These are phyloP conservation scores for Arthonia radiata DNA, from an alignment of 495 filamentous ascomycete genomes.

Conservation along the genomic window DNA sequence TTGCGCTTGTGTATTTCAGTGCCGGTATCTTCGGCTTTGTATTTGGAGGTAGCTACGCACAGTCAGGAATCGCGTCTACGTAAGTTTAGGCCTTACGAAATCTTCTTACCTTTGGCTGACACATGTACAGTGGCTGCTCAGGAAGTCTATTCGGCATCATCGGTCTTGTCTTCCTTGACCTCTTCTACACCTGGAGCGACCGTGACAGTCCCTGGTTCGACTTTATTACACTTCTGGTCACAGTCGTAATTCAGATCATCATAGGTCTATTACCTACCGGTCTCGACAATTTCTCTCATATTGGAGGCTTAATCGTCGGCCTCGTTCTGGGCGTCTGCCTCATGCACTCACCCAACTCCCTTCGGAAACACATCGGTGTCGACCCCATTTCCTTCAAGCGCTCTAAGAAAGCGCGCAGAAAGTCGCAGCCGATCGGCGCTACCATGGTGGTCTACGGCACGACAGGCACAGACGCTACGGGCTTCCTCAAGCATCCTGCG, in stretches of 20 bases:
- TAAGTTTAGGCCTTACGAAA: background rate
- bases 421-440: conserved; percentile 12
- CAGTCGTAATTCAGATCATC: conserved; percentile 72
- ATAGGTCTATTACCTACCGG: conserved; percentile 81
- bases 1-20: conserved; percentile 66
- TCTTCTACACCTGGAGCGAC: conserved; percentile 74
- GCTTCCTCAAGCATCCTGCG: conserved; percentile 42
- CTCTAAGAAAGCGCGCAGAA: conserved; percentile 3
- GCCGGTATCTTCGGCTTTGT: conserved; percentile 93
- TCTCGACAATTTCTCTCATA: conserved; percentile 91
- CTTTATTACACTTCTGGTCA: conserved; percentile 57
- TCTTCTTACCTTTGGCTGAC: background rate
- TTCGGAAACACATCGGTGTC: conserved; percentile 46
- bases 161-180: conserved; percentile 64
- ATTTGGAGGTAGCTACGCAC: conserved; percentile 79
- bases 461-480: conserved; percentile 2
- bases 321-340: conserved; percentile 65
- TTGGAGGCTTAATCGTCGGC: conserved; percentile 88
- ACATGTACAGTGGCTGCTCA: conserved; percentile 35
- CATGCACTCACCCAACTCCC: conserved; percentile 59
- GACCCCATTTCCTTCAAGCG: conserved; percentile 11
- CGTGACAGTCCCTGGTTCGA: conserved; percentile 53
- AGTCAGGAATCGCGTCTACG: conserved; percentile 50
- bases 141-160: conserved; percentile 79
- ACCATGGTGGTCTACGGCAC: background rate